A percentile compares a stretch with the other conserved stretches of the same genome.
Conservation (phyloP, 2,329 filamentous ascomycete genomes). For the Talaromyces amestolkiae region DNA sequence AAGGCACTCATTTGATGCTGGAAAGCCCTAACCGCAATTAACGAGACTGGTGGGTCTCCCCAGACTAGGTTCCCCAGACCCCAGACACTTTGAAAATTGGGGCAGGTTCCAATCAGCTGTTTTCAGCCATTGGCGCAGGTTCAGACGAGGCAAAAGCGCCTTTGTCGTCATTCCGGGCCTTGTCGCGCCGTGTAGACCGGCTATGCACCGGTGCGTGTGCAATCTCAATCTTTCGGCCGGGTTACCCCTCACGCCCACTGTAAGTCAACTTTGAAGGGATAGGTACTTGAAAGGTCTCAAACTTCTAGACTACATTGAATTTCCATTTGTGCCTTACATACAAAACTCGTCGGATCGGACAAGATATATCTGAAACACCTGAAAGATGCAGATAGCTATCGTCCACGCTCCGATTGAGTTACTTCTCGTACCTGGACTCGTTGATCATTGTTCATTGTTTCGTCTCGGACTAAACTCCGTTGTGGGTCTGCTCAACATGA, state of each 20-base stretch:
- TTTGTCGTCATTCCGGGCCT: not conserved
- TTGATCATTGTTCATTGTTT: not conserved
- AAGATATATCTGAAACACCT: not conserved
- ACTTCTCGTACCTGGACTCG: not conserved
- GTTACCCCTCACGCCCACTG: not conserved
- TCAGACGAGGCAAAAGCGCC: not conserved
- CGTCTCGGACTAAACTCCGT: not conserved
- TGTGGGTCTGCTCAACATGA: not conserved
- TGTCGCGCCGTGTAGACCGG: not conserved
- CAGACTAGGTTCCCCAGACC: slow-evolving; percentile 17
- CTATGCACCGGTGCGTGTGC: not conserved
- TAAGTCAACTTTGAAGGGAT: not conserved
- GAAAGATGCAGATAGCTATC: not conserved
- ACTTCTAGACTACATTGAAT: not conserved
- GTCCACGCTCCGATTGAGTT: not conserved
- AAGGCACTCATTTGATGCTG: not conserved
- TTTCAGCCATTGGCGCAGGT: not conserved
- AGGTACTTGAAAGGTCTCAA: not conserved
- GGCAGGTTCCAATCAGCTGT: not conserved
- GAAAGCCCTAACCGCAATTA: not conserved
- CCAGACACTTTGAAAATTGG: not conserved
- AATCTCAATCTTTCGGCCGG: not conserved
- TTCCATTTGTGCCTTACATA: not conserved
- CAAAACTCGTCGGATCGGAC: not conserved
- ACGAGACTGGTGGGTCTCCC: not conserved